Evolutionary conservation across 2,329 filamentous ascomycete species (phyloP).

Genomic region (Claviceps spartinae): DNA sequence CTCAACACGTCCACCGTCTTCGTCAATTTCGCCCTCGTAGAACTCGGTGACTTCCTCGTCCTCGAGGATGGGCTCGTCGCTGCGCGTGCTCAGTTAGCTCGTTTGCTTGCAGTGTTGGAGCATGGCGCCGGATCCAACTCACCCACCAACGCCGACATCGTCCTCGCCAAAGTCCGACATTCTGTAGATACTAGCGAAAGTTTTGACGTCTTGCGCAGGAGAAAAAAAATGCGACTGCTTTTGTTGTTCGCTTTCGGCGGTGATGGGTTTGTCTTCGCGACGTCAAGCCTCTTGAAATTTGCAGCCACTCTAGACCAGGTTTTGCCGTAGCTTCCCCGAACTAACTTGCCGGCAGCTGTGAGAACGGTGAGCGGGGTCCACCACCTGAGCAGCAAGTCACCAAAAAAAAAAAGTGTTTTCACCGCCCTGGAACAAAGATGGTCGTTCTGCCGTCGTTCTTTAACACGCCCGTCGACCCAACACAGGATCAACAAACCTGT

Average conservation of each 20-base stretch:
- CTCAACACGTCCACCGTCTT: conserved; percentile 36
- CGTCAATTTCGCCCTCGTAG: conserved; percentile 41
- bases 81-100: conserved; percentile 19
- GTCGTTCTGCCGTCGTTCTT: conserved; percentile 18
- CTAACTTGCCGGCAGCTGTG: no score
- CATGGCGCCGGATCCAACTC: conserved; percentile 21
- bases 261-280: not conserved
- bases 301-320: conserved; percentile 9
- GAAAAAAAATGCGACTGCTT: not conserved
- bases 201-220: not conserved
- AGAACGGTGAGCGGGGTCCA: not conserved
- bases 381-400: conserved; percentile 6
- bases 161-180: conserved; percentile 69
- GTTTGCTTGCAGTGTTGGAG: not conserved
- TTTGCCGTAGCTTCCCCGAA: conserved; percentile 20
- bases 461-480: not conserved
- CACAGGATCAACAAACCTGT: not conserved
- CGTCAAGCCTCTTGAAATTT: conserved; percentile 18
- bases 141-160: conserved; percentile 45
- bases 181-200: conserved; percentile 7
- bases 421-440: conserved; percentile 20
- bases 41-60: conserved; percentile 51
- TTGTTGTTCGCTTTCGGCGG: not conserved
- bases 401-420: conserved; percentile 16
- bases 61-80: conserved; percentile 59